phyloP scores from a whole-genome alignment of 495 filamentous ascomycete species.

The Tuber microsphaerosporum region DNA sequence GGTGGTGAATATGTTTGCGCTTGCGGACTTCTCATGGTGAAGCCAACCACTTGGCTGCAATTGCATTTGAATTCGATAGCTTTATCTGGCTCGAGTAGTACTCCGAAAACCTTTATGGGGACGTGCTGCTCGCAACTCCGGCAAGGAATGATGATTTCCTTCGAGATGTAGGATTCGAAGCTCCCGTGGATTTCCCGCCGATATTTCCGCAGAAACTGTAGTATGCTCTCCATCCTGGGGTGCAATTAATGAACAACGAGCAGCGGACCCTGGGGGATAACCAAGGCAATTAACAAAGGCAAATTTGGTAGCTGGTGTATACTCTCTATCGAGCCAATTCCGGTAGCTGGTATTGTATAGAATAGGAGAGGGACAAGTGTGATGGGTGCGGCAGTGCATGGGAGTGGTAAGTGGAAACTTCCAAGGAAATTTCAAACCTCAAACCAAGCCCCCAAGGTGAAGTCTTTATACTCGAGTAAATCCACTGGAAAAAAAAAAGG shows the following conservation, averaged over 20 bases:
- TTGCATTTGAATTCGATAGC: constrained; percentile 19
- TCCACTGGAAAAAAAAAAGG: too few relatives aligned
- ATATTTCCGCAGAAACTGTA: constrained; percentile 24
- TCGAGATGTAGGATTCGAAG: constrained; percentile 18
- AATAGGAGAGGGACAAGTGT: background rate
- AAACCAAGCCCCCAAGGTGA: background rate
- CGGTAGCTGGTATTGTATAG: background rate
- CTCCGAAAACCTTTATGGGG: constrained; percentile 14
- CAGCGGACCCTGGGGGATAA: background rate
- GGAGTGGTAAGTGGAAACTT: background rate
- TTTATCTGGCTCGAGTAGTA: constrained; percentile 12
- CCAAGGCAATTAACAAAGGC: background rate
- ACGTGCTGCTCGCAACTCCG: constrained; percentile 19
- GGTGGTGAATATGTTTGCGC: background rate
- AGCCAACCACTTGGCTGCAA: constrained; percentile 20
- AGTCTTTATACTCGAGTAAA: background rate
- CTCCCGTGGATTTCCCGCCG: constrained; percentile 15
- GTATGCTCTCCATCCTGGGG: constrained; percentile 9
- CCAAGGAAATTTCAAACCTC: background rate
- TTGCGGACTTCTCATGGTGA: constrained; percentile 5
- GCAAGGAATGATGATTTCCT: constrained; percentile 19
- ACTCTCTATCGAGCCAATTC: background rate
- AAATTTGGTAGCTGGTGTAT: background rate
- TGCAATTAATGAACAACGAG: background rate
- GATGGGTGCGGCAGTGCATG: background rate